Evolutionary conservation across 352 stramenopile species (phyloP).

Genomic region (Peronospora farinosa): DNA sequence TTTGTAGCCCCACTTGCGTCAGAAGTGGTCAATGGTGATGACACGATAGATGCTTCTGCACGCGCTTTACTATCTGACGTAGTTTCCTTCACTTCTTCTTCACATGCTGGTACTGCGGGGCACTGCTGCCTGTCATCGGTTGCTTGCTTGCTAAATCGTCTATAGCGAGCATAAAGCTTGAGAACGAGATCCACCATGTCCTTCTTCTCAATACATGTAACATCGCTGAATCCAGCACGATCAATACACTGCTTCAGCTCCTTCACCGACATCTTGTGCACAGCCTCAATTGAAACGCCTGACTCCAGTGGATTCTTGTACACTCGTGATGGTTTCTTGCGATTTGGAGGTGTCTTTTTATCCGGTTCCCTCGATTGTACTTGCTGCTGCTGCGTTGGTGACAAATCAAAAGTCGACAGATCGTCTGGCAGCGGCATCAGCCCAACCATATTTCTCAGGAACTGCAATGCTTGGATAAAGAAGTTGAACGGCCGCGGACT

Average conservation of each 20-base stretch:
- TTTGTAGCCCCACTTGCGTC: not conserved
- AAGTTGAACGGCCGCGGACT: conserved; percentile 69
- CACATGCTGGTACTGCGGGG: conserved; percentile 1
- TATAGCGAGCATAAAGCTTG: conserved; percentile 68
- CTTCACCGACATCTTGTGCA: conserved; percentile 71
- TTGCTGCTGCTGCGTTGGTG: conserved; percentile 28
- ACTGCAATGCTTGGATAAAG: conserved; percentile 74
- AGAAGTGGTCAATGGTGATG: conserved; percentile 8
- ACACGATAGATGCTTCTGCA: not conserved
- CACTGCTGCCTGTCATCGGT: conserved; percentile 20
- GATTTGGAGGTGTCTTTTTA: conserved; percentile 18
- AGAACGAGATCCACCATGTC: conserved; percentile 80
- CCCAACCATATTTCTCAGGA: conserved; percentile 73
- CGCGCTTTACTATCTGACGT: conserved; percentile 3
- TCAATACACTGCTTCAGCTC: conserved; percentile 74
- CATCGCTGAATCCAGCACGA: conserved; percentile 60
- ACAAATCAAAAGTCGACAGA: conserved; percentile 41
- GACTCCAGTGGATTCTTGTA: conserved; percentile 64
- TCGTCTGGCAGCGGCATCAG: conserved; percentile 58
- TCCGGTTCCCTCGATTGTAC: conserved; percentile 4
- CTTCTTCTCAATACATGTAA: conserved; percentile 74
- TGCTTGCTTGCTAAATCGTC: conserved; percentile 45
- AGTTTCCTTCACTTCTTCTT: conserved; percentile 9
- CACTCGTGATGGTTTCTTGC: conserved; percentile 37
- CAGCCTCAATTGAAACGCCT: conserved; percentile 46